Conservation (phyloP, 2,329 filamentous ascomycete genomes). For the Ceratocystis destructans region DNA sequence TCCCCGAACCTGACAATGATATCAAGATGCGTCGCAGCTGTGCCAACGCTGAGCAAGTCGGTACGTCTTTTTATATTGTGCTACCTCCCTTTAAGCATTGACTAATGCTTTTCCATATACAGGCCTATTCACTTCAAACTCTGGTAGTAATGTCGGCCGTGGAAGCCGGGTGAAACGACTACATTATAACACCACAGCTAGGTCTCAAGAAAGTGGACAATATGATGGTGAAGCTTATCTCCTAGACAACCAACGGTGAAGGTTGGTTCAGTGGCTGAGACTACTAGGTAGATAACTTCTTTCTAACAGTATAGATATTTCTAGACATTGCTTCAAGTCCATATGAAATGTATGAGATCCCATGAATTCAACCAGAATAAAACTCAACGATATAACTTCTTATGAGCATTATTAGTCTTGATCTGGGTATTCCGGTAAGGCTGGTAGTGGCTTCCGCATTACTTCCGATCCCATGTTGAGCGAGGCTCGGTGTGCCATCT, state of each 20-base stretch:
- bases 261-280: background rate
- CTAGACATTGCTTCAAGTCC: background rate
- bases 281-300: background rate
- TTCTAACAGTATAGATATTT: background rate
- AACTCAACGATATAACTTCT: background rate
- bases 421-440: slow-evolving; percentile 29
- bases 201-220: background rate
- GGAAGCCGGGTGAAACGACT: background rate
- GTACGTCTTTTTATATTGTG: slow-evolving; percentile 33
- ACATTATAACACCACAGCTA: background rate
- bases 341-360: background rate
- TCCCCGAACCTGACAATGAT: slow-evolving; percentile 68
- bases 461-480: slow-evolving; percentile 5
- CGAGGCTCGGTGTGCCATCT: background rate
- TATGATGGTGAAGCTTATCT: background rate
- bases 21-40: slow-evolving; percentile 79
- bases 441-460: slow-evolving; percentile 32
- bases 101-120: background rate
- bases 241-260: background rate
- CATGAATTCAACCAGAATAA: background rate
- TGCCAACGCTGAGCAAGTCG: slow-evolving; percentile 74
- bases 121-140: slow-evolving; percentile 61
- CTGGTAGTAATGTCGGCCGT: background rate
- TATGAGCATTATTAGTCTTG: background rate
- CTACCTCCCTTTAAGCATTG: background rate